These are phyloP conservation scores for Drechslerella coelobrocha DNA, from an alignment of 2,329 filamentous ascomycete genomes.

Conservation along the genomic window DNA sequence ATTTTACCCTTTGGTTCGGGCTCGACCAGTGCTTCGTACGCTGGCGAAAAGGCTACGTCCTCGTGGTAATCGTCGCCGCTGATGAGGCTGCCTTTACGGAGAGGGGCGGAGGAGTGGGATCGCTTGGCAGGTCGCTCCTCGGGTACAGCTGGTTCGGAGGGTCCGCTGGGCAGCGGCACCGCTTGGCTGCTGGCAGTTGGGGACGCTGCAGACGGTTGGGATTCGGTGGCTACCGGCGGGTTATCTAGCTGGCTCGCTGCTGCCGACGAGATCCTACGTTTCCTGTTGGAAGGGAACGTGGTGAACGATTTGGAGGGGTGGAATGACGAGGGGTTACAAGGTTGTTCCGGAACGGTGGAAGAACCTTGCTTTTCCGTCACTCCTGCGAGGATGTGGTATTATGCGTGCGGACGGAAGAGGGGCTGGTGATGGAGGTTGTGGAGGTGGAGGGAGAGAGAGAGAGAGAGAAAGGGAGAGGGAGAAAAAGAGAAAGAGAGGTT, in stretches of 20 bases:
- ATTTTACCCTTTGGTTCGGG: constrained; percentile 45
- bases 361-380: constrained; percentile 43
- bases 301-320: constrained; percentile 21
- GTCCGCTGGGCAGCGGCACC: constrained; percentile 7
- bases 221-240: constrained; percentile 23
- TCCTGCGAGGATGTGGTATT: constrained; percentile 1
- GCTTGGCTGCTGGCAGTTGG: constrained; percentile 4
- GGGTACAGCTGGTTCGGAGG: constrained; percentile 4
- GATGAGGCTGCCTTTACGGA: neutral
- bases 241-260: constrained; percentile 26
- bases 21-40: constrained; percentile 43
- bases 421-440: neutral
- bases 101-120: constrained; percentile 26
- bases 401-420: neutral
- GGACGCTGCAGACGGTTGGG: constrained; percentile 10
- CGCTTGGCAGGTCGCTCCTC: constrained; percentile 48
- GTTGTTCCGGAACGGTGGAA: constrained; percentile 31
- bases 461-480: constrained; percentile 1
- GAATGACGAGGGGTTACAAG: constrained; percentile 20
- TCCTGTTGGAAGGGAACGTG: constrained; percentile 45
- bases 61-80: constrained; percentile 21
- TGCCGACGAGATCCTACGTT: constrained; percentile 42
- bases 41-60: constrained; percentile 41
- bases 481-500: too few relatives aligned
- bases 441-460: neutral